Evolutionary conservation across 257 asterid genomes (phyloP).

Genomic region (Ligustrum vulgare): DNA sequence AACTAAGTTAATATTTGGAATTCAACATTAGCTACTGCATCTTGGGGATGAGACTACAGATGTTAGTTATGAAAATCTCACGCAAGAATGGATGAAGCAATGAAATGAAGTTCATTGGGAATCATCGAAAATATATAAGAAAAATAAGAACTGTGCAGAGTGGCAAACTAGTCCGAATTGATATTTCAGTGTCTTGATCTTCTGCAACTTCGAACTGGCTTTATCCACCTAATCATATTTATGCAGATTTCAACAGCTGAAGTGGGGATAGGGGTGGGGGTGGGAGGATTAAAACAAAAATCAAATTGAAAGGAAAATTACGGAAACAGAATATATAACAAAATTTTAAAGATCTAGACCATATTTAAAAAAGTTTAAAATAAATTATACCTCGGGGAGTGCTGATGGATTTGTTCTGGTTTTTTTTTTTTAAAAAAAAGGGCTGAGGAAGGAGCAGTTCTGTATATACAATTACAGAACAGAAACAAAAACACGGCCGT

Average conservation of each 20-base stretch:
- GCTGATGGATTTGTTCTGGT: too few species aligned
- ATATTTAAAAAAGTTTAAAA: too few species aligned
- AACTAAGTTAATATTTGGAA: not conserved
- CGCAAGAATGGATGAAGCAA: not conserved
- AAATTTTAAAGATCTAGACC: too few species aligned
- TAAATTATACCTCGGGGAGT: not conserved
- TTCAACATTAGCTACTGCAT: not conserved
- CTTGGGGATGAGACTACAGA: not conserved
- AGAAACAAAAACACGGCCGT: conserved; percentile 4
- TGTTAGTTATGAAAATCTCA: not conserved
- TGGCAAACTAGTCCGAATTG: not conserved
- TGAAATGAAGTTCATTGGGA: not conserved
- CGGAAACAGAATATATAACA: not conserved
- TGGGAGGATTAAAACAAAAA: too few species aligned
- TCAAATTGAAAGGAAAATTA: not conserved
- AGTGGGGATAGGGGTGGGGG: not conserved
- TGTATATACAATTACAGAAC: conserved; percentile 5
- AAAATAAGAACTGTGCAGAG: too few species aligned
- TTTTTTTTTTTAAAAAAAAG: too few species aligned
- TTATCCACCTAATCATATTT: not conserved
- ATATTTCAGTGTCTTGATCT: not conserved
- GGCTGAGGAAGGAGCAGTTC: too few species aligned
- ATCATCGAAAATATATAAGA: not conserved
- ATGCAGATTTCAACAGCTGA: not conserved
- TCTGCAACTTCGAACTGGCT: not conserved